phyloP scores from a whole-genome alignment of 805 yeast species.

The Ascoidea tarda region DNA sequence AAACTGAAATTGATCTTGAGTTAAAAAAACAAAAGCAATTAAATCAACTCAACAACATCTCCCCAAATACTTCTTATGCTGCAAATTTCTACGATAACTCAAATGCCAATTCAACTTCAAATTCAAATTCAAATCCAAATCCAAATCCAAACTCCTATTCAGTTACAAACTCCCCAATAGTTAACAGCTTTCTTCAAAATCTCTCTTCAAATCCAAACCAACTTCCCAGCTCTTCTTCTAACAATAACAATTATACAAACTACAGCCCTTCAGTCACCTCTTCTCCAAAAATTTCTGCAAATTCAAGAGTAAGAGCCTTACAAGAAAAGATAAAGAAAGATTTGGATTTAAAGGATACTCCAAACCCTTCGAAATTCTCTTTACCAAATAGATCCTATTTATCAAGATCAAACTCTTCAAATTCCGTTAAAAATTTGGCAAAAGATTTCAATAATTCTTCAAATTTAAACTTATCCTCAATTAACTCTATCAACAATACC shows the following conservation, averaged over 20 bases:
- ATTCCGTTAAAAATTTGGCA: not conserved
- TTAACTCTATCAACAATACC: not conserved
- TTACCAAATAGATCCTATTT: not conserved
- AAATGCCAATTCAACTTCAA: not conserved
- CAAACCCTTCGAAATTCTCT: not conserved
- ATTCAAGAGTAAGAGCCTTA: slow-evolving; percentile 7
- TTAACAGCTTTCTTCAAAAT: not conserved
- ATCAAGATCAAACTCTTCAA: not conserved
- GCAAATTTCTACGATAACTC: not conserved
- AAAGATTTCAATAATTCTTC: not conserved
- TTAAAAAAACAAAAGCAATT: not conserved
- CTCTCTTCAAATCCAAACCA: not conserved
- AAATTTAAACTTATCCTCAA: no score
- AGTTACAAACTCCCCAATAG: not conserved
- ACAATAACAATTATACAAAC: no score
- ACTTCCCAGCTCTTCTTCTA: not conserved
- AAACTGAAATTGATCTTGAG: not conserved
- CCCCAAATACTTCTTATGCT: not conserved
- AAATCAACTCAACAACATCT: no score
- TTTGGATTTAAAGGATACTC: slow-evolving; percentile 8
- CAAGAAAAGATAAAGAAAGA: slow-evolving; percentile 11
- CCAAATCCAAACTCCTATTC: not conserved
- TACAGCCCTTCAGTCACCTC: not conserved
- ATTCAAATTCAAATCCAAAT: no score
- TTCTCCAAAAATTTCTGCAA: not conserved